Evolutionary conservation across 2,329 filamentous ascomycete genomes (phyloP).

Genomic region (Orbilia blumenaviensis): DNA sequence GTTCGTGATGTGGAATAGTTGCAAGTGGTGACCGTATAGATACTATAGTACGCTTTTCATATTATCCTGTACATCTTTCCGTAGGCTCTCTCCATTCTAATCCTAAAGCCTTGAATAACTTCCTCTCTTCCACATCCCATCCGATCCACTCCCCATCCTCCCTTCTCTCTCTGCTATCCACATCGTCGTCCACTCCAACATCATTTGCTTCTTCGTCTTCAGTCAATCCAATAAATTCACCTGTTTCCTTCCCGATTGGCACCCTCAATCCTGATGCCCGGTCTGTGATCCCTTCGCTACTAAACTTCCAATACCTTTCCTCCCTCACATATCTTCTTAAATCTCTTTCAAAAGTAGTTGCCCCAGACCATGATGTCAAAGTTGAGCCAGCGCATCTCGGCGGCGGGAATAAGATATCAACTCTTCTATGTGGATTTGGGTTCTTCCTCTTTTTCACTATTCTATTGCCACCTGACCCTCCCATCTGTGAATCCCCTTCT

Average conservation of each 20-base stretch:
- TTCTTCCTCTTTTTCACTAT: slow-evolving; percentile 65
- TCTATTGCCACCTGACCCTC: slow-evolving; percentile 14
- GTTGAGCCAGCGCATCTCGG: slow-evolving; percentile 92
- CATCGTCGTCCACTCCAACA: slow-evolving; percentile 65
- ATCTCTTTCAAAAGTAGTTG: slow-evolving; percentile 89
- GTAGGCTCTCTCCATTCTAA: slow-evolving; percentile 43
- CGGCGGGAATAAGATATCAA: slow-evolving; percentile 89
- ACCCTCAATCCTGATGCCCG: slow-evolving; percentile 73
- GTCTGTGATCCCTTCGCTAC: slow-evolving; percentile 83
- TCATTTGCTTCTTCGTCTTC: slow-evolving; percentile 69
- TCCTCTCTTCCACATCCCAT: slow-evolving; percentile 49
- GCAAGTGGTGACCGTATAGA: too few relatives aligned
- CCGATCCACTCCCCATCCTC: slow-evolving; percentile 47
- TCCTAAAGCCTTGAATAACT: slow-evolving; percentile 37
- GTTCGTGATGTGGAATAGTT: too few relatives aligned
- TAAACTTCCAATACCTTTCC: slow-evolving; percentile 80
- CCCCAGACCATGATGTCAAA: slow-evolving; percentile 86
- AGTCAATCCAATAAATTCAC: slow-evolving; percentile 58
- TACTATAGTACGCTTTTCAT: too few relatives aligned
- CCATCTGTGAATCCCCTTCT: slow-evolving; percentile 59
- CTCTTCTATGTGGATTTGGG: slow-evolving; percentile 78
- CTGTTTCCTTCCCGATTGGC: slow-evolving; percentile 59
- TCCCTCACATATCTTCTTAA: slow-evolving; percentile 80
- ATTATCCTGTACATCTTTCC: slow-evolving; percentile 40
- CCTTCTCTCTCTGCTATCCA: slow-evolving; percentile 71